A percentile compares a stretch with the other conserved stretches of the same genome.
Evolutionary conservation across 2,329 filamentous ascomycete species (phyloP).

Genomic region (Venturia pyrina): DNA sequence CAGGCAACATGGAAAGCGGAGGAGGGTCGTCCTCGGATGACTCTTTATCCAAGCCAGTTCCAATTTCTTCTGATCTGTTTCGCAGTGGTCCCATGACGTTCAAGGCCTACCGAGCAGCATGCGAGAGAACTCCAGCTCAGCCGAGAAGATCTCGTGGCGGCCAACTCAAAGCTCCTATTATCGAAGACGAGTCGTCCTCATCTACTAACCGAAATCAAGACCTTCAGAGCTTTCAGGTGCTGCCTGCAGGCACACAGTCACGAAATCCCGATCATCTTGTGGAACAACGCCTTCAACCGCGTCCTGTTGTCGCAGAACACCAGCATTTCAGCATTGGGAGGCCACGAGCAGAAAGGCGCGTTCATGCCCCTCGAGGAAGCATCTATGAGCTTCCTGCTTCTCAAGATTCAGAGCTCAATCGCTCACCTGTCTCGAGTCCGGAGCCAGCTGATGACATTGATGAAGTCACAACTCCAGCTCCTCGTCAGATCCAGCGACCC

Average conservation of each 20-base stretch:
- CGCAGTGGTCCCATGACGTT: background rate
- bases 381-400: background rate
- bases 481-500: background rate
- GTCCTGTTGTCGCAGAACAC: background rate
- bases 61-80: background rate
- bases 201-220: background rate
- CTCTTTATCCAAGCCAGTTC: background rate
- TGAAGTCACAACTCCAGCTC: background rate
- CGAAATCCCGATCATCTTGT: background rate
- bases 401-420: background rate
- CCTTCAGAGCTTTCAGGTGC: background rate
- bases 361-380: background rate
- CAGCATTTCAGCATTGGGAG: background rate
- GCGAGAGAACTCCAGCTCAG: constrained; percentile 2
- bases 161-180: background rate
- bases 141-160: background rate
- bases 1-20: background rate
- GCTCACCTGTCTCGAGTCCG: background rate
- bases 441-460: background rate
- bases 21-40: background rate
- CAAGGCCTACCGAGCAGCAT: background rate
- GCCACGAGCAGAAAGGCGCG: background rate
- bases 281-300: background rate
- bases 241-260: background rate
- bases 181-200: background rate